These are phyloP conservation scores for Agastache rugosa DNA, from an alignment of 257 asterid species.

Conservation along the genomic window DNA sequence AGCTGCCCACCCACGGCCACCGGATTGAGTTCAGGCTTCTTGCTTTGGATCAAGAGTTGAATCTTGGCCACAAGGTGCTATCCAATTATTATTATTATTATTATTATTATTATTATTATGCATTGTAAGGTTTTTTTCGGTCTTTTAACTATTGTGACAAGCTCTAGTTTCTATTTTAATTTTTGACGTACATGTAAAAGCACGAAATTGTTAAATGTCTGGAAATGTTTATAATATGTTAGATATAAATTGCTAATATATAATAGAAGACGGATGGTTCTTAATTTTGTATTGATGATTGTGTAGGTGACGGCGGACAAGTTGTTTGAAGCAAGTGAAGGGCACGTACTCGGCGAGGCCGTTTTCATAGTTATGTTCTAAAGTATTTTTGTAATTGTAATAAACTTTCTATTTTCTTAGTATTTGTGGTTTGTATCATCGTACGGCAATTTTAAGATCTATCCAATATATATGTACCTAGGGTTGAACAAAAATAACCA, in stretches of 20 bases:
- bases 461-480: no score
- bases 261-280: no score
- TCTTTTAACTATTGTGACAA: background rate
- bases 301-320: constrained; percentile 83
- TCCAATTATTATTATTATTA: no score
- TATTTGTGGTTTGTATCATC: background rate
- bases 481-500: no score
- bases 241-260: no score
- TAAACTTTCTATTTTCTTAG: background rate
- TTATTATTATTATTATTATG: background rate
- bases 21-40: constrained; percentile 78
- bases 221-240: no score
- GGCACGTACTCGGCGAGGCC: constrained; percentile 84
- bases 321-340: constrained; percentile 72
- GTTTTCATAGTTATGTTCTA: constrained; percentile 52
- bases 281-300: background rate
- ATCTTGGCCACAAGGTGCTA: constrained; percentile 84
- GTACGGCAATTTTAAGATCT: no score
- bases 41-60: constrained; percentile 64
- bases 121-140: no score
- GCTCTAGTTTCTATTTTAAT: no score
- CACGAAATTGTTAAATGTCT: no score
- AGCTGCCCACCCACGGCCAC: constrained; percentile 63
- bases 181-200: no score
- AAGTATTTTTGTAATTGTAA: background rate